Evolutionary conservation across 306 rosid species (phyloP), one percentile per base, ranked within the genome.

Genomic region (Aeschynomene evenia): DNA sequence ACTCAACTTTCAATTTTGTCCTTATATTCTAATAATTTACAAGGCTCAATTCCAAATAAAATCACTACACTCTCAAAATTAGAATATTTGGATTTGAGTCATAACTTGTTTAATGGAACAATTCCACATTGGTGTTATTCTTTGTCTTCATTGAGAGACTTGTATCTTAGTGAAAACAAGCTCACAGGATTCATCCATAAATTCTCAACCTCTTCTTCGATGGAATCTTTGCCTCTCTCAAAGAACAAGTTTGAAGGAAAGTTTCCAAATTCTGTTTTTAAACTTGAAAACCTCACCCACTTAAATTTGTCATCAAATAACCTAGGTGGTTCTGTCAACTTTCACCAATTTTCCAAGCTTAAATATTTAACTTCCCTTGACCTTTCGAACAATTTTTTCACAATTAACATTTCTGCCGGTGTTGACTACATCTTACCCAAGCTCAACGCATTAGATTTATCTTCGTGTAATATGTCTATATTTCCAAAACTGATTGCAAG

Each of bases 221-320:
- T n/a, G n/a, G 0, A 4, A 3, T 0, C 0, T 11, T 7, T 72
- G 42, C 0, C 0, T 23, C 43, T 72, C 16, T 36, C 53, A 34
- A 6, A 50, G 0, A 82, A 82, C 53, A 74, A 74, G 7, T 9
- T 82, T 0, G 56, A 57, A 6, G 83, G 83, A 2, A n/a, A 70
- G 12, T 42, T 77, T 29, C 77, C 82, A 6, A 37, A 48, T 12
- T 79, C 81, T 4, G 16, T 82, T 4, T 82, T 24, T 65, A 7
- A 18, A 14, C 18, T 69, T 0, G 3, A 23, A 16, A 61, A 61
- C 23, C 74, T 82, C 53, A 23, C 11, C 1, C 0, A 0, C 0
- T 26, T 82, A 10, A 0, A 0, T 0, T 16, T 79, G 34, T 31
- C 63, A 22, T 76, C 68, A 36, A 83, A 12, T 13, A 13, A 67